Base-by-base conservation (phyloP, 2,329 filamentous ascomycete genomes). In the Elsinoe arachidis region DNA sequence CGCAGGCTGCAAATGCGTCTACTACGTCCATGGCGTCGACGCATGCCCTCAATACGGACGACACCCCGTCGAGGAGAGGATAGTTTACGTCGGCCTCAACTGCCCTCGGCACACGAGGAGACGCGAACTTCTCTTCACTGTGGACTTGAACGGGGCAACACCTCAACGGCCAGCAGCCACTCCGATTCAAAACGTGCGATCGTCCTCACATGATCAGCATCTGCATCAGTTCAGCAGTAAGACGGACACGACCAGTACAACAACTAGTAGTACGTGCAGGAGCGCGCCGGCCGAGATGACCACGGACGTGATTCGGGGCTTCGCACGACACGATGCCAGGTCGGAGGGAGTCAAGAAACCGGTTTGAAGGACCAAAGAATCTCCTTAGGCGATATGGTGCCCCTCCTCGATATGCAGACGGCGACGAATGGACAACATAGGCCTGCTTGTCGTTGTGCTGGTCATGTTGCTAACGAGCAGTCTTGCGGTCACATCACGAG, bases 21-120 rank as follows among this genome's bases (percentile, higher is more conserved):
- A 60, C 47, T 41, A 56, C 38, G 54, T 60, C n/a, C 59, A 60
- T 46, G 54, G 44, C 17, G 47, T 60, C 56, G 59, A 60, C 21
- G 51, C 59, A n/a, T 60, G 59, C 38, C 34, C 34, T 33, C 19
- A 49, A 11, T 58, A 37, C 26, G 59, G 59, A 15, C 43, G 59
- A 49, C 59, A 60, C 37, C 52, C 59, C 6, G 55, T 60, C 26
- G 53, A 21, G 7, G 59, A 60, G 33, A 52, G 59, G 6, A 46
- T 58, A 5, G 59, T 60, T 5, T 57, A 56, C 17, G 59, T 60
- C 14, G 59, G 59, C 12, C 47, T 56, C n/a, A 35, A 49, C 23
- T 60, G 59, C 41, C 56, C 59, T 15, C 33, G 33, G 35, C 58
- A 60, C 43, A 41, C 56, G 15, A 15, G 49, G 23, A 14, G 49